Evolutionary conservation across 106 monocot species (phyloP).

Genomic region (Acorus calamus): DNA sequence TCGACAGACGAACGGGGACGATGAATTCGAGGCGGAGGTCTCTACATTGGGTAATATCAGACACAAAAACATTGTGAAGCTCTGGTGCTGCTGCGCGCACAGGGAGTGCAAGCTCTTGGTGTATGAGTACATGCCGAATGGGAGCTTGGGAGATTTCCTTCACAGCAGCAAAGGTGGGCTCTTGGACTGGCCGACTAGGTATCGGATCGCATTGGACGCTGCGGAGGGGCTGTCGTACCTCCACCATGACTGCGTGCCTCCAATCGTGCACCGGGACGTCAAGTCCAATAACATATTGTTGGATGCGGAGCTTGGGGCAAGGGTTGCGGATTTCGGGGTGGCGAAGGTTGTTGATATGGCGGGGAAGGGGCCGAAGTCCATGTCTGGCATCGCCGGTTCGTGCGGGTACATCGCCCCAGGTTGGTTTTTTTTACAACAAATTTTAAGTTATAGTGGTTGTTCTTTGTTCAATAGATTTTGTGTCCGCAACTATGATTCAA

Average conservation of each 20-base stretch:
- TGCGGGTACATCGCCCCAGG: constrained; percentile 66
- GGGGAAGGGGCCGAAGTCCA: constrained; percentile 31
- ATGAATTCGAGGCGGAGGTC: constrained; percentile 27
- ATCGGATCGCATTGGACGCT: constrained; percentile 31
- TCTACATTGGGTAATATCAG: constrained; percentile 34
- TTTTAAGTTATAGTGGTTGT: neutral
- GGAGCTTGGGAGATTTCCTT: constrained; percentile 32
- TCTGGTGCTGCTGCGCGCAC: constrained; percentile 24
- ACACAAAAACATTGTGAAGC: constrained; percentile 42
- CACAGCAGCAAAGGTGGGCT: constrained; percentile 23
- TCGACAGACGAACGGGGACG: neutral
- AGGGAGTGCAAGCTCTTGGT: constrained; percentile 35
- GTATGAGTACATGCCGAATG: constrained; percentile 39
- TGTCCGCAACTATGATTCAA: too few species aligned
- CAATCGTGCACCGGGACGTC: constrained; percentile 53
- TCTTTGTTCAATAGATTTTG: neutral
- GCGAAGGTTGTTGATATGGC: constrained; percentile 27
- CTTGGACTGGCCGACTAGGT: constrained; percentile 45
- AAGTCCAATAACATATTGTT: constrained; percentile 55
- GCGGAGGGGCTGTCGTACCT: constrained; percentile 51
- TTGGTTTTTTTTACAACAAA: constrained; percentile 5
- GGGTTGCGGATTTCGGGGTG: constrained; percentile 57
- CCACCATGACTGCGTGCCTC: constrained; percentile 45
- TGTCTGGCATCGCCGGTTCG: constrained; percentile 53
- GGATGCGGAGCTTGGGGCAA: constrained; percentile 40